Evolutionary conservation across 2,329 filamentous ascomycete genomes (phyloP).

Genomic region (Monilinia fructicola): DNA sequence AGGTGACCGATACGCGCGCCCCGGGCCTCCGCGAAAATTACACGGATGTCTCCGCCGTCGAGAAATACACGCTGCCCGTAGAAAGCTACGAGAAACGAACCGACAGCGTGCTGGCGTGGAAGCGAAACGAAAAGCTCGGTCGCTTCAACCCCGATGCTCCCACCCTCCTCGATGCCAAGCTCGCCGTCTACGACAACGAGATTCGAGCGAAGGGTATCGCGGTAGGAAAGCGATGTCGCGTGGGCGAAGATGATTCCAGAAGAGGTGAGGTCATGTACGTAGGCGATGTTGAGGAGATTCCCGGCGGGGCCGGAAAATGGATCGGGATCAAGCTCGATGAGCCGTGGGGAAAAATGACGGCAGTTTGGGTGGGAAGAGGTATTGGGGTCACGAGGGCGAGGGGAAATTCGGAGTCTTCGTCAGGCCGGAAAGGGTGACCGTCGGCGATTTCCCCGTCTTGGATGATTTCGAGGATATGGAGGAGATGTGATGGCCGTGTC

Average conservation of each 20-base stretch:
- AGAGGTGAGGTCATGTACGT: constrained; percentile 70
- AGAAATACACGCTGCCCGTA: constrained; percentile 87
- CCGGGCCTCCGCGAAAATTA: constrained; percentile 74
- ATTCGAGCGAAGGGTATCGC: constrained; percentile 66
- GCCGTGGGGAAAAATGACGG: constrained; percentile 80
- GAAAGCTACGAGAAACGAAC: constrained; percentile 81
- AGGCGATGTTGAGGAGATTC: constrained; percentile 73
- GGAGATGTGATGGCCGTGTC: constrained; percentile 55
- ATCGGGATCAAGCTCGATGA: constrained; percentile 75
- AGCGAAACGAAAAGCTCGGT: constrained; percentile 90
- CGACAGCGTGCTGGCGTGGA: constrained; percentile 92
- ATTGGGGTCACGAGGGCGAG: constrained; percentile 57
- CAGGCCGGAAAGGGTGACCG: constrained; percentile 72
- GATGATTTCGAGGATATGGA: constrained; percentile 78
- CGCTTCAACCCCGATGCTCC: constrained; percentile 88
- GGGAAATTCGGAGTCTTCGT: constrained; percentile 75
- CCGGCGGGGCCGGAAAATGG: constrained; percentile 64
- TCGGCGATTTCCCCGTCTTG: constrained; percentile 68
- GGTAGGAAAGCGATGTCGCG: constrained; percentile 61
- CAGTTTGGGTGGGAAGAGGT: constrained; percentile 63
- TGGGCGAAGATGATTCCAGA: constrained; percentile 66
- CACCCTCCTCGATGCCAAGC: constrained; percentile 69
- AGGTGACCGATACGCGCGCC: constrained; percentile 82
- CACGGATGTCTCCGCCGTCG: constrained; percentile 74
- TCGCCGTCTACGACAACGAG: constrained; percentile 67